These are phyloP conservation scores for Chaetomium sp. DNA, from an alignment of 2,329 filamentous ascomycete species.

Conservation along the genomic window DNA sequence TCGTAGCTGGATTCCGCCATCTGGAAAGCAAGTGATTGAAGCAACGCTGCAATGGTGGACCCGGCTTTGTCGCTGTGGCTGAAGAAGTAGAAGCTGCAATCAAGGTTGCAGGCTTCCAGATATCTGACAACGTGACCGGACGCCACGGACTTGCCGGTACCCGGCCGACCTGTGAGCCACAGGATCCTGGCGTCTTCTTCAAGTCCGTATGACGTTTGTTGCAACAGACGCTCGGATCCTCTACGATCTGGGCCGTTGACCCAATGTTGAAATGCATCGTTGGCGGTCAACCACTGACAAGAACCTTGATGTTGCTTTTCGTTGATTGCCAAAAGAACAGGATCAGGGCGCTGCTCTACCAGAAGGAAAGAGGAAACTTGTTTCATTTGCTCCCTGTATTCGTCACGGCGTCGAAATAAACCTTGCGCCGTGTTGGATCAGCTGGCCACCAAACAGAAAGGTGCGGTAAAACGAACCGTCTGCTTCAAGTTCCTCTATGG, in stretches of 20 bases:
- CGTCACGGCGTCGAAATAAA: neutral
- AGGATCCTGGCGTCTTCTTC: conserved; percentile 17
- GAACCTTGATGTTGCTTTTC: conserved; percentile 30
- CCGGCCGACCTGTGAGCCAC: conserved; percentile 37
- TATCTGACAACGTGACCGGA: conserved; percentile 33
- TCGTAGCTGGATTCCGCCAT: conserved; percentile 29
- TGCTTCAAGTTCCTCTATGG: conserved; percentile 23
- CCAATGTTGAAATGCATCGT: neutral
- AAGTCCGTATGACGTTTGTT: neutral
- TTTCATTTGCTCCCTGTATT: conserved; percentile 23
- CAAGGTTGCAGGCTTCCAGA: conserved; percentile 28
- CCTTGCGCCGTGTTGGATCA: neutral
- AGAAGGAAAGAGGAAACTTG: conserved; percentile 26
- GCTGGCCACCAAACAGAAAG: neutral
- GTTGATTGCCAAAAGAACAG: conserved; percentile 28
- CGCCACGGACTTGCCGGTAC: conserved; percentile 34
- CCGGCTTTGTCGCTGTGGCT: conserved; percentile 26
- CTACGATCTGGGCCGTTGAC: neutral
- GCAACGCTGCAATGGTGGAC: conserved; percentile 18
- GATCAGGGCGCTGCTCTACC: conserved; percentile 26
- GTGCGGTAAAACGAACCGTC: neutral
- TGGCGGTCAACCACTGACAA: conserved; percentile 8
- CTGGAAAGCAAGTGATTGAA: conserved; percentile 31
- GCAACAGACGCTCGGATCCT: neutral
- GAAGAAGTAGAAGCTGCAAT: conserved; percentile 37